Evolutionary conservation across 257 asterid genomes (phyloP), one percentile per base, ranked within the genome.

Genomic region (Lycium ferocissimum): DNA sequence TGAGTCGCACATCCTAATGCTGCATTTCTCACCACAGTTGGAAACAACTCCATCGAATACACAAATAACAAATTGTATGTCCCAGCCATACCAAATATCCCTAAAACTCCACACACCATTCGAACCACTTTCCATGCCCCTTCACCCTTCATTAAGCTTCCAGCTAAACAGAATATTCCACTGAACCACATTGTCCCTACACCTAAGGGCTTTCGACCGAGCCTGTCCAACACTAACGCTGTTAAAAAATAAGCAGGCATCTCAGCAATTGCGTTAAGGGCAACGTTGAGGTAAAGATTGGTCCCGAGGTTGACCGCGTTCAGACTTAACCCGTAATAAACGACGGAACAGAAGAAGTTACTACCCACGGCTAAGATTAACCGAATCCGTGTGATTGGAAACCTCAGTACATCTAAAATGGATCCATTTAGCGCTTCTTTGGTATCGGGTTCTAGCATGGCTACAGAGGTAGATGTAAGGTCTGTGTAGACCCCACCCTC

Each of bases 81-180:
- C 38, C 93, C 99, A 0, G 97, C 97, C 97, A 94, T 93, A 22
- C 99, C 96, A 9, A 95, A 95, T 40, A 95, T 95, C 76, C 99
- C 98, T 45, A 94, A 18, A 20, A 94, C 47, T 0, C 98, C 89
- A 26, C 93, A 93, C 0, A 86, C 86, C 98, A 93, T 90, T 18
- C 92, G 85, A 0, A 83, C 57, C 79, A 86, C 84, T 58, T 88
- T 87, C 91, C 86, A 85, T 0, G 35, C n/a, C 14, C 90, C 91
- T 12, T 85, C 49, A 10, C 89, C 88, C 38, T 82, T 83, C 79
- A 93, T 1, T 83, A 90, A 17, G 6, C 92, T 89, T 4, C 99
- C 99, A 1, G 79, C 13, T 0, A 93, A 5, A 73, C 98, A 95
- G 47, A 94, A 92, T 0, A 84, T 58, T 10, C 97, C 97, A 56